Conservation (phyloP, 1,139 yeast genomes). For the Magnusiomyces suaveolens region DNA sequence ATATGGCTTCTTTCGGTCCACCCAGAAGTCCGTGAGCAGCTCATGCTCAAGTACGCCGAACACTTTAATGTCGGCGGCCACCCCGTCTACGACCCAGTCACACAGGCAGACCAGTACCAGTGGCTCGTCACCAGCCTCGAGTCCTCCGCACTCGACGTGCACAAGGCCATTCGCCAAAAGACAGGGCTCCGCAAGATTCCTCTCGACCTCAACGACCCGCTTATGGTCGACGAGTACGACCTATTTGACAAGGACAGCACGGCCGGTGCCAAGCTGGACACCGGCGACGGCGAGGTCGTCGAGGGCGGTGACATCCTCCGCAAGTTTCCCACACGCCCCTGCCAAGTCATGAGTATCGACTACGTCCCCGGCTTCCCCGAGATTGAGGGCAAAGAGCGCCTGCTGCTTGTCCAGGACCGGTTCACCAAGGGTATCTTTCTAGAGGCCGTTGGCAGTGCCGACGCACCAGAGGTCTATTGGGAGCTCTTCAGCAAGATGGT, state of each 20-base stretch:
- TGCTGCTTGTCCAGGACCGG: conserved; percentile 3
- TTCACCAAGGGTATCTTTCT: conserved; percentile 5
- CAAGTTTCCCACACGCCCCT: conserved; percentile 5
- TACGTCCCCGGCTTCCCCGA: conserved; percentile 4
- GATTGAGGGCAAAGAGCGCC: not conserved
- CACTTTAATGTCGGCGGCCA: conserved; percentile 4
- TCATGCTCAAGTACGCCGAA: conserved; percentile 5
- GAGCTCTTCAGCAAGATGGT: not conserved
- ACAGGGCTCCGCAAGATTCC: not conserved
- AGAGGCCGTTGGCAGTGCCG: not conserved
- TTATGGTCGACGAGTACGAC: not conserved
- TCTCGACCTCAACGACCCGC: not conserved
- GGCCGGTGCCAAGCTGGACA: conserved; percentile 1
- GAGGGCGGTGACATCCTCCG: not conserved
- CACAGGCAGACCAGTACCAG: not conserved
- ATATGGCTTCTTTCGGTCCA: conserved; percentile 2
- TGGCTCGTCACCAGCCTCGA: not conserved
- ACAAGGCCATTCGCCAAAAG: not conserved
- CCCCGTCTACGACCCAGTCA: conserved; percentile 2
- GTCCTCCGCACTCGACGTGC: not conserved
- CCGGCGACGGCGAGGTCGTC: conserved; percentile 1
- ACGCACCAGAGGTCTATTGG: conserved; percentile 1
- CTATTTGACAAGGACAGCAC: conserved; percentile 1
- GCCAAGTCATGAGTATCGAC: conserved; percentile 6
- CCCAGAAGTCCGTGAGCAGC: conserved; percentile 5